Percentiles rank a stretch among this genome's conserved stretches.
phyloP scores from a whole-genome alignment of 768 basidiomycete species.

The Punctularia strigosozonata region DNA sequence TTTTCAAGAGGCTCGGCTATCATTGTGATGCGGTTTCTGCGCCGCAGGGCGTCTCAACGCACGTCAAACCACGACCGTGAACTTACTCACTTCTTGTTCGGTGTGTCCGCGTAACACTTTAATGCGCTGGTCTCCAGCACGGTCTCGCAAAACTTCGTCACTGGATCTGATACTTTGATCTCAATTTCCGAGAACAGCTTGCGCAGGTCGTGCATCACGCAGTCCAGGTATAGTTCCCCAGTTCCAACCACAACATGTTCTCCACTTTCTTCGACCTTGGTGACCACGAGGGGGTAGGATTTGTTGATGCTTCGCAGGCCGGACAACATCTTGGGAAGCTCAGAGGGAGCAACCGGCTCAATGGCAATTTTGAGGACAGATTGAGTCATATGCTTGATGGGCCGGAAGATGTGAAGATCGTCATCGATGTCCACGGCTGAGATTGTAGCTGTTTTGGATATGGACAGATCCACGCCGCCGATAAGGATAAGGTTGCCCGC shows the following conservation, averaged over 20 bases:
- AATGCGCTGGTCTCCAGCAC: constrained; percentile 95
- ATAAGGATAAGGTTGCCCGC: constrained; percentile 92
- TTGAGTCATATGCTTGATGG: constrained; percentile 93
- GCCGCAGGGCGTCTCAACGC: constrained; percentile 1
- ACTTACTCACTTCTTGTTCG: constrained; percentile 87
- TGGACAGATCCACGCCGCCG: constrained; percentile 87
- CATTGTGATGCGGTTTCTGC: constrained; percentile 96
- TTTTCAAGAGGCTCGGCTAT: constrained; percentile 96
- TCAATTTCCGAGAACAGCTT: constrained; percentile 94
- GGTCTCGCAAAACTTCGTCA: constrained; percentile 97
- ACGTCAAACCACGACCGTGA: neutral
- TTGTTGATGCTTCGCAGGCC: constrained; percentile 96
- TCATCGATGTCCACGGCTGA: constrained; percentile 63
- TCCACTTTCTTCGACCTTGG: constrained; percentile 97
- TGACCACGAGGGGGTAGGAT: constrained; percentile 86
- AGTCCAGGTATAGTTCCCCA: constrained; percentile 94
- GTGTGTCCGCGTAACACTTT: constrained; percentile 98
- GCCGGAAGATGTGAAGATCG: constrained; percentile 90
- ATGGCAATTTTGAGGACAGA: constrained; percentile 97
- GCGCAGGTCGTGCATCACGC: constrained; percentile 91
- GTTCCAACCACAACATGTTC: constrained; percentile 97
- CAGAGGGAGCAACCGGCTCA: constrained; percentile 94
- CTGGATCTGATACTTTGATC: constrained; percentile 99
- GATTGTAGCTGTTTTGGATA: constrained; percentile 90
- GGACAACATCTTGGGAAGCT: constrained; percentile 97